Percentiles rank a stretch among this genome's conserved stretches.
These are phyloP conservation scores for Petunia secreta DNA, from an alignment of 257 asterid genomes.

Conservation along the genomic window DNA sequence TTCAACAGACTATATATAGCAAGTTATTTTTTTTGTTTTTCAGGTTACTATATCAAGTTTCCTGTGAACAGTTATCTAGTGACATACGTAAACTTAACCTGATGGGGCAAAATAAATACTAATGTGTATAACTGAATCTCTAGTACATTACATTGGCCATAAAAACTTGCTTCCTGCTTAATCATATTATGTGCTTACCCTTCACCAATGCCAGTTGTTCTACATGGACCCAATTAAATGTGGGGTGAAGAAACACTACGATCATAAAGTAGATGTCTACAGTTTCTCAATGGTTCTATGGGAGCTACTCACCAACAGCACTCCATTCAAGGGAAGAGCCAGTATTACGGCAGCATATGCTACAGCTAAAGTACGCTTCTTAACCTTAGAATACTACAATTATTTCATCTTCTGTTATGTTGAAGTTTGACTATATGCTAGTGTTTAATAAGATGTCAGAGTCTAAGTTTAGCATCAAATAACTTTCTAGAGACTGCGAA, in stretches of 20 bases:
- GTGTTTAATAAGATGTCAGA: neutral
- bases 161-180: neutral
- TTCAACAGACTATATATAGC: neutral
- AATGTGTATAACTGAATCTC: too few species aligned
- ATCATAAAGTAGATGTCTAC: conserved; percentile 68
- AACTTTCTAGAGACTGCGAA: too few species aligned
- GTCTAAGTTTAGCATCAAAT: neutral
- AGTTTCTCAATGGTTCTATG: conserved; percentile 66
- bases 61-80: too few species aligned
- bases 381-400: neutral
- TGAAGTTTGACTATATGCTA: neutral
- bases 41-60: neutral
- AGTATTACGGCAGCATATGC: conserved; percentile 56
- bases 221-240: conserved; percentile 31
- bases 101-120: too few species aligned
- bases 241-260: conserved; percentile 54
- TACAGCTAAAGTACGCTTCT: conserved; percentile 45
- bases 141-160: neutral
- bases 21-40: too few species aligned
- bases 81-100: too few species aligned
- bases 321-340: conserved; percentile 54
- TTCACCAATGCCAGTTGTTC: conserved; percentile 46
- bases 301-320: conserved; percentile 60
- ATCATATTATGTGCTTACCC: conserved; percentile 6
- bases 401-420: neutral